Evolutionary conservation across 352 stramenopile species (phyloP), one percentile per base, ranked within the genome.

Genomic region (Phytophthora sp.): DNA sequence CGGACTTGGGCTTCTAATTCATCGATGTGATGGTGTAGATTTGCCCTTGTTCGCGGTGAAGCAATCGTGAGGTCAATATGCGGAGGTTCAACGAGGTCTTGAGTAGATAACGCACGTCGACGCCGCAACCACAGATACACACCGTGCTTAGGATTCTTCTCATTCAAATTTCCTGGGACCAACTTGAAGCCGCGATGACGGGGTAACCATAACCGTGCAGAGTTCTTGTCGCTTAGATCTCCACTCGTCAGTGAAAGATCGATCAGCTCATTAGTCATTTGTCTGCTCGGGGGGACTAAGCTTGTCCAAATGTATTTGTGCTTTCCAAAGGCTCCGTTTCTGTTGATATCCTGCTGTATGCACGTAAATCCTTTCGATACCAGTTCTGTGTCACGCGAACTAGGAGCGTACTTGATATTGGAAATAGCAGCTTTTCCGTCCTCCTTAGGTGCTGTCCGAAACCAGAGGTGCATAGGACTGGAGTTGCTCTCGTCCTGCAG

Each of bases 281-380:
- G 80, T 1, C 63, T 70, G 36, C 62, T 79, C 6, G 84, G 54
- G 11, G 78, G 71, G 12, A 85, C 76, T 33, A 87, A 76, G 41
- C 76, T 90, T 2, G 84, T 68, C 84, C 84, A 93, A 33, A 93
- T 88, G 57, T 88, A 93, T 66, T 88, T 90, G 59, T 85, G 82
- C 51, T 89, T 89, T 5, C 80, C 81, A 44, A 93, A 93, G 3
- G 71, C 54, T 7, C 82, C 82, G 13, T 70, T 76, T 27, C 79
- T 68, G 49, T 88, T 88, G 16, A 93, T 71, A 58, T 93, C 79
- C 58, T 93, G 84, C 33, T 88, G 74, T n/a, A 94, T 59, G 35
- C 84, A 92, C 1, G 84, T 90, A 57, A 79, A 94, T 7, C 86
- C 84, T 51, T 86, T 89, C 1, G 80, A 77, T 12, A 93, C 81